Evolutionary conservation across 2,329 filamentous ascomycete species (phyloP), one percentile per base, ranked within the genome.

Genomic region (Xylaria sp.): DNA sequence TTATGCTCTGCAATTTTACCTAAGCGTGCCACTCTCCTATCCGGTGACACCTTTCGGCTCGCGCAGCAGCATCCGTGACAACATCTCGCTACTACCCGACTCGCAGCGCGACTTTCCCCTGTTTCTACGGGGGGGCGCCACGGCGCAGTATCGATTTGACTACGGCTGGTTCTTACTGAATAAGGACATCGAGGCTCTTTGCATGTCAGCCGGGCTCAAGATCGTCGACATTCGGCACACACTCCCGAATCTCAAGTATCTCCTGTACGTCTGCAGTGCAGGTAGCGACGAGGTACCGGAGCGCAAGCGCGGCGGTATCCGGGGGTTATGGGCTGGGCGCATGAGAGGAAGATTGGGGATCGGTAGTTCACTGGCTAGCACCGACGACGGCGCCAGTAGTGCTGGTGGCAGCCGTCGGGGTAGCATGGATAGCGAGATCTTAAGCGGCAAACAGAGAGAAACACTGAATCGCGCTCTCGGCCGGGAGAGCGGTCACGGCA

Each of bases 151-250:
- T 79, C 88, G 94, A 2, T 98, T 98, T 75, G 94, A 98, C 70
- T 99, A 98, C 74, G 95, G 84, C 10, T 95, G 97, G 73, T 99
- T 98, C 71, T 80, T 98, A n/a, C 83, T 99, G 13, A 98, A 98
- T 79, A 97, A 98, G 77, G 82, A 98, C 72, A 93, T 99, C 58
- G 93, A 98, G 69, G 77, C 82, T 0, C 79, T 89, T 3, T 88
- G 86, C 62, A 78, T 80, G 3, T 81, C 83, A 1, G 88, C 93
- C 67, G 90, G 90, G 0, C 80, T 97, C 11, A 88, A 89, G 47
- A 88, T 96, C 1, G 84, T 97, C 65, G 95, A 99, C 71, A 92
- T 97, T 17, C 86, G 95, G 4, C 92, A 98, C 68, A 96, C 94
- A 0, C 79, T 98, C 6, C 93, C 94, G 1, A 99, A 99, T 72